These are phyloP conservation scores for Castanopsis chinensis DNA, from an alignment of 306 rosid genomes.

Conservation along the genomic window DNA sequence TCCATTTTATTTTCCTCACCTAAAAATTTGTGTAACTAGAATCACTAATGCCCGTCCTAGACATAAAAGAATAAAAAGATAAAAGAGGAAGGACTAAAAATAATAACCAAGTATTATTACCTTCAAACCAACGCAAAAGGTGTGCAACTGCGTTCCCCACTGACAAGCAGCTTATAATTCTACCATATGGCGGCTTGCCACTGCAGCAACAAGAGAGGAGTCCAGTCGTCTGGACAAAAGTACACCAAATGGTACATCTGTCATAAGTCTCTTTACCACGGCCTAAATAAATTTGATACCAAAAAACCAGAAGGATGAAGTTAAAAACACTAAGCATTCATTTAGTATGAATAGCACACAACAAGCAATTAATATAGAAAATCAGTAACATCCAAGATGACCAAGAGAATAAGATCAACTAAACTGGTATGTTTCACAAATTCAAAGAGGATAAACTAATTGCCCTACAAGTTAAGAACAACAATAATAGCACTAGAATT, in stretches of 20 bases:
- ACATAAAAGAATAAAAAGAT: not conserved
- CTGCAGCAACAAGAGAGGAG: constrained; percentile 97
- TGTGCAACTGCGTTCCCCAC: constrained; percentile 95
- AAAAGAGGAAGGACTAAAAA: not conserved
- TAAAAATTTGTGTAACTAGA: too few relatives aligned
- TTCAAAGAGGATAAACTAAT: too few relatives aligned
- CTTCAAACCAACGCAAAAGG: constrained; percentile 91
- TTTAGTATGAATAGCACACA: not conserved
- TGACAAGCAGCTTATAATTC: constrained; percentile 65
- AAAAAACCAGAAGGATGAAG: constrained; percentile 14
- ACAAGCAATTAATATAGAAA: not conserved
- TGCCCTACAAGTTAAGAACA: not conserved
- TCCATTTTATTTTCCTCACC: too few relatives aligned
- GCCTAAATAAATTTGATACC: constrained; percentile 55
- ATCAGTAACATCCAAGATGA: not conserved
- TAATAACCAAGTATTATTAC: constrained; percentile 35
- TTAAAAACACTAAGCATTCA: not conserved
- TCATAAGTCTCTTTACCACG: constrained; percentile 91
- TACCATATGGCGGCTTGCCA: constrained; percentile 68
- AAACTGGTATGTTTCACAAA: not conserved
- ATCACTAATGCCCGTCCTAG: not conserved
- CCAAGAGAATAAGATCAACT: not conserved
- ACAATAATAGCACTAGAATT: not conserved
- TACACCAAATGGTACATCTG: constrained; percentile 97
- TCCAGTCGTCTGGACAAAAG: constrained; percentile 94